Percentiles rank a stretch among this genome's conserved stretches.
Evolutionary conservation across 139 green algal species (phyloP).

Genomic region (Volvox reticuliferus): DNA sequence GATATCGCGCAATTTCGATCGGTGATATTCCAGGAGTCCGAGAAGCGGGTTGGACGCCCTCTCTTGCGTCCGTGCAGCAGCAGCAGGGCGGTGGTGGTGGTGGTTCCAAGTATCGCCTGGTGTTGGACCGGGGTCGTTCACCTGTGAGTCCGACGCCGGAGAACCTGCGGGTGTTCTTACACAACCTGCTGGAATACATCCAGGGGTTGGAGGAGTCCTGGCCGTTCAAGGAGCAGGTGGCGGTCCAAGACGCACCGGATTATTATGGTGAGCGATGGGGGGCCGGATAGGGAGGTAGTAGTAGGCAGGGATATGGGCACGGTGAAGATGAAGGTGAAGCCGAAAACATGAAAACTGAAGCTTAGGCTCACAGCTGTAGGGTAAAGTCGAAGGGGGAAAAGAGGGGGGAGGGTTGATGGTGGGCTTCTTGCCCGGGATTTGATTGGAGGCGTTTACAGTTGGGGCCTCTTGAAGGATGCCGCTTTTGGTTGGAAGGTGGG

Average conservation of each 20-base stretch:
- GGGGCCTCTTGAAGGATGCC: no score
- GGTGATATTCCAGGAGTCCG: constrained; percentile 86
- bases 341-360: no score
- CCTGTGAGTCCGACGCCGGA: constrained; percentile 53
- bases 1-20: constrained; percentile 46
- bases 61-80: constrained; percentile 2
- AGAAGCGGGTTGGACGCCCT: constrained; percentile 84
- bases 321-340: background rate
- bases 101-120: constrained; percentile 49
- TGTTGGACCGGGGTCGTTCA: constrained; percentile 51
- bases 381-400: background rate
- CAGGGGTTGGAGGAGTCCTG: constrained; percentile 81
- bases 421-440: no score
- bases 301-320: background rate
- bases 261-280: constrained; percentile 79
- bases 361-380: no score
- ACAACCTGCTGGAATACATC: constrained; percentile 53
- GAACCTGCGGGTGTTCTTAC: constrained; percentile 76
- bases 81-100: background rate
- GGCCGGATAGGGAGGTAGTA: background rate
- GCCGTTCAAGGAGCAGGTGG: constrained; percentile 91
- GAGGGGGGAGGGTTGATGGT: background rate
- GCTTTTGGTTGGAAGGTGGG: background rate
- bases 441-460: no score
- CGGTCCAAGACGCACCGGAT: constrained; percentile 87